Evolutionary conservation across 139 green algal species (phyloP).

Genomic region (Eudorina sp.): DNA sequence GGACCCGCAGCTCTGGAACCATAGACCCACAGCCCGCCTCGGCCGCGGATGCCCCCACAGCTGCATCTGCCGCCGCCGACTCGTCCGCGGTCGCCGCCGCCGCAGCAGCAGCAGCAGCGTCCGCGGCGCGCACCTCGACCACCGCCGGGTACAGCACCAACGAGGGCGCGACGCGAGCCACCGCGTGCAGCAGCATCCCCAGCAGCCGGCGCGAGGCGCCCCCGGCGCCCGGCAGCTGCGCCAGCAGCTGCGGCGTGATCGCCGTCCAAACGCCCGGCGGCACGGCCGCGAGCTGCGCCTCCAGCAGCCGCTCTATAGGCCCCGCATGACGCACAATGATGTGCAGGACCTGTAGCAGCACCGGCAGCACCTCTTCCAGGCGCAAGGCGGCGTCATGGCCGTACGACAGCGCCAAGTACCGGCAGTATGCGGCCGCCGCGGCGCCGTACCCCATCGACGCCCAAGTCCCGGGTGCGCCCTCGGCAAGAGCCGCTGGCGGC

Average conservation of each 20-base stretch:
- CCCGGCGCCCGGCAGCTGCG: constrained; percentile 53
- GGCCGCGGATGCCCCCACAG: too few species aligned
- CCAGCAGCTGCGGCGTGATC: constrained; percentile 74
- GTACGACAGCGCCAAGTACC: constrained; percentile 53
- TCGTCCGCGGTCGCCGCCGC: not conserved
- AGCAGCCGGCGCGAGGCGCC: constrained; percentile 44
- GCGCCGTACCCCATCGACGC: constrained; percentile 35
- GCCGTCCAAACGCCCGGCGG: constrained; percentile 66
- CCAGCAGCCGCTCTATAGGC: constrained; percentile 46
- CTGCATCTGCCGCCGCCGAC: not conserved
- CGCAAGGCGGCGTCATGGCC: not conserved
- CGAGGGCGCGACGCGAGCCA: constrained; percentile 62
- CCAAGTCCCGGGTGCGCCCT: not conserved
- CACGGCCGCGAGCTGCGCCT: constrained; percentile 39
- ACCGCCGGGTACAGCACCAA: constrained; percentile 75
- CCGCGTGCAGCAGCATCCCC: constrained; percentile 48
- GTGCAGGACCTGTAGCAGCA: constrained; percentile 68
- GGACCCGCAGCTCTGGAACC: constrained; percentile 45
- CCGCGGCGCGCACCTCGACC: constrained; percentile 48
- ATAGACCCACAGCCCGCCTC: not conserved
- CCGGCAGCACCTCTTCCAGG: constrained; percentile 53
- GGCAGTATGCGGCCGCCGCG: constrained; percentile 55
- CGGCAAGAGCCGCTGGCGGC: not conserved
- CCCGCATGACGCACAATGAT: constrained; percentile 50
- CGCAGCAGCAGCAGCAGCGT: constrained; percentile 27